phyloP scores from a whole-genome alignment of 352 stramenopile genomes.

The Saprolegnia diclina region DNA sequence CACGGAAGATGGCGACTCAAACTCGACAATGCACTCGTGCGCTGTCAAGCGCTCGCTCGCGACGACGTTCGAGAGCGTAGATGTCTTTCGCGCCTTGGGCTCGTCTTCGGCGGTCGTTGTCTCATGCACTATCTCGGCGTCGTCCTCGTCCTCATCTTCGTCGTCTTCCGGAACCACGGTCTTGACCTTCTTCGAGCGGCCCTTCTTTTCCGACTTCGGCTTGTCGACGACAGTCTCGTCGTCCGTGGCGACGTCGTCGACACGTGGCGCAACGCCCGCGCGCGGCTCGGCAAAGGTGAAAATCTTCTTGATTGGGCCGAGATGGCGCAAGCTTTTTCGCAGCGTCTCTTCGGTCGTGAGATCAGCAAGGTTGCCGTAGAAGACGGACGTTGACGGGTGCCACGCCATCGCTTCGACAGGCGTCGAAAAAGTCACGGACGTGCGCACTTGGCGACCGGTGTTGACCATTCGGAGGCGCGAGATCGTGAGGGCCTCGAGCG shows the following conservation, averaged over 20 bases:
- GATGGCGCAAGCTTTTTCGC: slow-evolving; percentile 51
- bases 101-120: slow-evolving; percentile 31
- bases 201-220: neutral
- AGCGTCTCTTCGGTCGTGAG: slow-evolving; percentile 63
- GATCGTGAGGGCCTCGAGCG: slow-evolving; percentile 80
- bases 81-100: slow-evolving; percentile 23
- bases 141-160: slow-evolving; percentile 17
- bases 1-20: slow-evolving; percentile 39
- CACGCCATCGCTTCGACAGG: slow-evolving; percentile 37
- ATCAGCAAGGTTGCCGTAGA: slow-evolving; percentile 73
- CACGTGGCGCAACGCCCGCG: neutral
- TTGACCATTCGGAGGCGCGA: slow-evolving; percentile 72
- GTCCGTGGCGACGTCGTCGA: neutral
- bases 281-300: slow-evolving; percentile 64
- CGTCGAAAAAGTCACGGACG: slow-evolving; percentile 42
- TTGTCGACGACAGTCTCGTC: neutral
- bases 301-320: slow-evolving; percentile 62
- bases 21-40: slow-evolving; percentile 74
- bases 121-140: slow-evolving; percentile 30
- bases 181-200: slow-evolving; percentile 1
- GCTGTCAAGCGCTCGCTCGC: slow-evolving; percentile 66
- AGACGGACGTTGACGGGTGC: slow-evolving; percentile 52
- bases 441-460: slow-evolving; percentile 48
- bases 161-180: slow-evolving; percentile 38
- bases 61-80: slow-evolving; percentile 54